These are phyloP conservation scores for Lachnellula arida DNA, from an alignment of 2,329 filamentous ascomycete genomes.

Conservation along the genomic window DNA sequence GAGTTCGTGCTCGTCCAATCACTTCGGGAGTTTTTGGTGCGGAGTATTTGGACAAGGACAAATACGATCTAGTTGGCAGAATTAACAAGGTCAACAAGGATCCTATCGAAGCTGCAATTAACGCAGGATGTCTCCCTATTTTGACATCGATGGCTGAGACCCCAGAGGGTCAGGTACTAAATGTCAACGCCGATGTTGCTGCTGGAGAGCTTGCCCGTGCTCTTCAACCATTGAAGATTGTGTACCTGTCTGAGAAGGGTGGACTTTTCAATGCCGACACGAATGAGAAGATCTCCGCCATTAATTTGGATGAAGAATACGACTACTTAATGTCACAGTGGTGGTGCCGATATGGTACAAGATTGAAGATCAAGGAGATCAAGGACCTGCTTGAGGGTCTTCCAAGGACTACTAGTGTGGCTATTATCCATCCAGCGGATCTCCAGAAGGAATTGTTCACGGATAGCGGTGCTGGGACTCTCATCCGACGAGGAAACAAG, in stretches of 20 bases:
- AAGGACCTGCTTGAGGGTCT: slow-evolving; percentile 87
- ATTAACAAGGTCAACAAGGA: slow-evolving; percentile 88
- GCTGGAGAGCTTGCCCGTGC: slow-evolving; percentile 87
- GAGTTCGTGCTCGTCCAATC: slow-evolving; percentile 83
- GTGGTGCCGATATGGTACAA: slow-evolving; percentile 93
- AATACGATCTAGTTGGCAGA: slow-evolving; percentile 93
- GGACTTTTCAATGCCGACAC: slow-evolving; percentile 90
- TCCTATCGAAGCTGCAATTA: slow-evolving; percentile 86
- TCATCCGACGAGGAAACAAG: slow-evolving; percentile 90
- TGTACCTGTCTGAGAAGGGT: slow-evolving; percentile 98
- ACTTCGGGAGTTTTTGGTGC: slow-evolving; percentile 86
- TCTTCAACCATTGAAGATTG: slow-evolving; percentile 91
- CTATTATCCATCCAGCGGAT: slow-evolving; percentile 94
- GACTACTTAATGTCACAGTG: slow-evolving; percentile 87
- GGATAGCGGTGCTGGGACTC: slow-evolving; percentile 87
- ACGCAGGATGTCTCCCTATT: slow-evolving; percentile 86
- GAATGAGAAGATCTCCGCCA: slow-evolving; percentile 93
- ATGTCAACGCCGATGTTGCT: slow-evolving; percentile 96
- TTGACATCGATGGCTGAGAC: slow-evolving; percentile 96
- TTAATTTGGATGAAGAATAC: slow-evolving; percentile 96
- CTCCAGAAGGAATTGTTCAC: slow-evolving; percentile 97
- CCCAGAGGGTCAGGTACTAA: slow-evolving; percentile 83
- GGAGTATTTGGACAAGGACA: slow-evolving; percentile 93
- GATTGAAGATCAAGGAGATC: slow-evolving; percentile 96
- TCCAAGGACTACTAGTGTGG: slow-evolving; percentile 87